These are phyloP conservation scores for Chalciporus piperatus DNA, from an alignment of 768 basidiomycete species.

Conservation along the genomic window DNA sequence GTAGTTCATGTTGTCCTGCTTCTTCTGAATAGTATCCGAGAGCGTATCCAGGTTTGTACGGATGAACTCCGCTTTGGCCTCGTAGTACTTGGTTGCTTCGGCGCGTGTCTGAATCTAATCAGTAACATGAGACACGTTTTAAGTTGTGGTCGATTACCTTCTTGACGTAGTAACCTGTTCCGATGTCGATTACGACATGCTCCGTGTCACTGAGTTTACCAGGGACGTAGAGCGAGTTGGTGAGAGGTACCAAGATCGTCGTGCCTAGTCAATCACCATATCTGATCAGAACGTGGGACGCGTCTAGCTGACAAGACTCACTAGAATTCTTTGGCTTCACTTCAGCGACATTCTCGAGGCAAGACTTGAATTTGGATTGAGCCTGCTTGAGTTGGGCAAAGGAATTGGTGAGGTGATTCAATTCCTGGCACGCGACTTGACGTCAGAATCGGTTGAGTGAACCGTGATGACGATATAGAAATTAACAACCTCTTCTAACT, in stretches of 20 bases:
- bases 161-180: constrained; percentile 94
- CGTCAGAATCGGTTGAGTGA: not conserved
- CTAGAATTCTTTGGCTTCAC: constrained; percentile 69
- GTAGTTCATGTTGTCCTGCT: constrained; percentile 84
- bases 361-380: constrained; percentile 87
- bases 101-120: constrained; percentile 59
- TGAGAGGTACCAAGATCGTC: constrained; percentile 87
- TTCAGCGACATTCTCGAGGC: constrained; percentile 76
- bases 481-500: constrained; percentile 79
- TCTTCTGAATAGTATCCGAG: constrained; percentile 86
- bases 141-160: constrained; percentile 55
- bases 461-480: not conserved
- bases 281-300: not conserved
- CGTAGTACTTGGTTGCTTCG: constrained; percentile 81
- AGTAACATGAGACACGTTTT: not conserved
- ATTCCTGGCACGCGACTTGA: constrained; percentile 55
- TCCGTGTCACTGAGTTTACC: constrained; percentile 82
- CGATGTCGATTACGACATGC: constrained; percentile 91
- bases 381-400: constrained; percentile 92
- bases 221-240: constrained; percentile 93
- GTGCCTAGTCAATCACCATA: constrained; percentile 52
- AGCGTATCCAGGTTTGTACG: constrained; percentile 79
- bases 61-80: constrained; percentile 77
- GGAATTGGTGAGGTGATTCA: constrained; percentile 87
- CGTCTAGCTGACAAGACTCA: constrained; percentile 18